These are phyloP conservation scores for Pleurozium schreberi DNA, from an alignment of 225 moss, liverwort and hornwort species.

Conservation along the genomic window DNA sequence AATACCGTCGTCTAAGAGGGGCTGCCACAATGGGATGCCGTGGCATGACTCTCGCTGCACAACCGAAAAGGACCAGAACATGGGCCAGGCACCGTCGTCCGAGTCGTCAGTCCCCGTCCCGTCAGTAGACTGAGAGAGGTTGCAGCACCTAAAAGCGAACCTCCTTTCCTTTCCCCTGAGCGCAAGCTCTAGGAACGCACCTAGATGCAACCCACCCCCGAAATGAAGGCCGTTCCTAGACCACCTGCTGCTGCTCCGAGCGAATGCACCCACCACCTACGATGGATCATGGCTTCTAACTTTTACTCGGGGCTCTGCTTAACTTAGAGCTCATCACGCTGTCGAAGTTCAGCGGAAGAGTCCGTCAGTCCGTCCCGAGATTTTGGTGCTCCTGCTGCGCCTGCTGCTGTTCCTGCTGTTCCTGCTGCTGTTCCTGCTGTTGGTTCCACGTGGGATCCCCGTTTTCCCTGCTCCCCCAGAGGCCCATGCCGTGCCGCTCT, in stretches of 20 bases:
- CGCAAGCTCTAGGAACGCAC: background rate
- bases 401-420: background rate
- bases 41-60: constrained; percentile 31
- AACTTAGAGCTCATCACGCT: background rate
- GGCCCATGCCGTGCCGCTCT: constrained; percentile 13
- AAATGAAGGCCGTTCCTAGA: constrained; percentile 10
- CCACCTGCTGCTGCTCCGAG: background rate
- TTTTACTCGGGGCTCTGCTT: background rate
- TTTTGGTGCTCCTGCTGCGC: background rate
- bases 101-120: constrained; percentile 10
- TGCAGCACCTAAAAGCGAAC: constrained; percentile 6
- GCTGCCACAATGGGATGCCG: constrained; percentile 7
- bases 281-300: background rate
- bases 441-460: constrained; percentile 33
- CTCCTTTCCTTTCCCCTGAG: background rate
- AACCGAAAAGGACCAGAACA: constrained; percentile 31
- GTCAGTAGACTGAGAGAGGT: constrained; percentile 1
- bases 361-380: background rate
- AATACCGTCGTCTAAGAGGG: background rate
- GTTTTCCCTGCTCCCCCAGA: constrained; percentile 7
- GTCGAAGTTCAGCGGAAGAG: background rate
- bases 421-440: background rate
- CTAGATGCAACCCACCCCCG: background rate
- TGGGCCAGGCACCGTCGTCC: constrained; percentile 10
- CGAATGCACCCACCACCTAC: background rate